phyloP scores from a whole-genome alignment of 345 rosid genomes.

The Linum trigynum region DNA sequence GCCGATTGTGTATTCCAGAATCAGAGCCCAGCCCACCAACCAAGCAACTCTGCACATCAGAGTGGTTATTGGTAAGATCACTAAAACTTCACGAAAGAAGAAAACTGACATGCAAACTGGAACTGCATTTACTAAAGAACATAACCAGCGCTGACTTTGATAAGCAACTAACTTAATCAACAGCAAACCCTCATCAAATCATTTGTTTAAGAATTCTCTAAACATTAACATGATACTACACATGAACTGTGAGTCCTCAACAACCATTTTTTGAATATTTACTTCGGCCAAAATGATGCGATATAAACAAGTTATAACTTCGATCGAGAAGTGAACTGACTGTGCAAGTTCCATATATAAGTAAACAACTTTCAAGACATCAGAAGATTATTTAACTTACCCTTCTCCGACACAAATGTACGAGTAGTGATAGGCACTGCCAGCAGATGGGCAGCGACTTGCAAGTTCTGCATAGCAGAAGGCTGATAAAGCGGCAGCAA shows the following conservation, averaged over 20 bases:
- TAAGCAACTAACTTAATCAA: background rate
- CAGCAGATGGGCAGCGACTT: conserved; percentile 94
- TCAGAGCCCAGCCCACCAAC: background rate
- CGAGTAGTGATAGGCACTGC: conserved; percentile 96
- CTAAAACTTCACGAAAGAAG: background rate
- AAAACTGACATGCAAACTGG: background rate
- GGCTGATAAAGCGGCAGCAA: conserved; percentile 89
- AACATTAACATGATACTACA: too few relatives aligned
- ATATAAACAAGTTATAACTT: background rate
- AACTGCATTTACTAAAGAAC: background rate
- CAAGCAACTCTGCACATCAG: conserved; percentile 1
- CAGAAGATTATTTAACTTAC: conserved; percentile 23
- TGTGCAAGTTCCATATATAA: too few relatives aligned
- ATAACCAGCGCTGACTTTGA: background rate
- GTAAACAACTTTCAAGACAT: background rate
- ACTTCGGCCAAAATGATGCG: background rate
- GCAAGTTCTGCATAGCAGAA: conserved; percentile 97
- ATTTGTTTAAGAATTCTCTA: too few relatives aligned
- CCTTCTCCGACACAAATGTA: conserved; percentile 95
- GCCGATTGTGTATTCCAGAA: conserved; percentile 1
- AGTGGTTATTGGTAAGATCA: background rate
- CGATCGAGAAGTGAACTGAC: background rate
- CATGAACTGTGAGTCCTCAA: too few relatives aligned
- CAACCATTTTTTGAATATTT: too few relatives aligned
- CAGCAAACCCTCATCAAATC: background rate